Conservation (phyloP, 371 early-diverging fungal genomes). For the Saksenaea oblongispora region DNA sequence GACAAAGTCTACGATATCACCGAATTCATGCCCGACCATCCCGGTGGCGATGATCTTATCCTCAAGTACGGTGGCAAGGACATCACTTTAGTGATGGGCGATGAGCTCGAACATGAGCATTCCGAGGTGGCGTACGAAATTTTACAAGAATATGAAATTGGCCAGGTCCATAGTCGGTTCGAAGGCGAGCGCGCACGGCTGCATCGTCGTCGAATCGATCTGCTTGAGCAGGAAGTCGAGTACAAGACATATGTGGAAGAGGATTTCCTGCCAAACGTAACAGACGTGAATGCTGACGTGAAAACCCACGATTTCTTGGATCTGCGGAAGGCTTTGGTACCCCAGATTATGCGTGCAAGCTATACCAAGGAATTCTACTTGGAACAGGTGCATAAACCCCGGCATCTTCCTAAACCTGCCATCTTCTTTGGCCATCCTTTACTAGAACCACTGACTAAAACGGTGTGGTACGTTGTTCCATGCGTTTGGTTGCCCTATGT, state of each 20-base stretch:
- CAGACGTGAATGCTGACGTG: conserved; percentile 44
- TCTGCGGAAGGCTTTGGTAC: conserved; percentile 74
- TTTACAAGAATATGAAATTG: conserved; percentile 61
- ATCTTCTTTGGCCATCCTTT: conserved; percentile 73
- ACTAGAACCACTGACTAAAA: conserved; percentile 82
- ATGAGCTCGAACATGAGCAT: conserved; percentile 80
- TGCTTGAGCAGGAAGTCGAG: conserved; percentile 41
- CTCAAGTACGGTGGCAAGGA: conserved; percentile 77
- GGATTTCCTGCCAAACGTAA: conserved; percentile 47
- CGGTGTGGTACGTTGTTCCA: conserved; percentile 91
- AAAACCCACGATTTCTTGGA: conserved; percentile 79
- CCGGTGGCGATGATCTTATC: conserved; percentile 78
- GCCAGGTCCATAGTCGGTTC: not conserved
- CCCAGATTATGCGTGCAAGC: conserved; percentile 74
- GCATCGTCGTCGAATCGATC: conserved; percentile 30
- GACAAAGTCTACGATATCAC: conserved; percentile 85
- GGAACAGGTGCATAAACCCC: conserved; percentile 90
- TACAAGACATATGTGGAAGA: conserved; percentile 29
- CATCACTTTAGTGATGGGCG: conserved; percentile 70
- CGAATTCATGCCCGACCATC: conserved; percentile 78
- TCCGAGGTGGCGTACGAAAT: conserved; percentile 84
- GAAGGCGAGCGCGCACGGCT: conserved; percentile 12
- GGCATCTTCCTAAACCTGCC: conserved; percentile 77
- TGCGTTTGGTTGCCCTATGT: conserved; percentile 81
- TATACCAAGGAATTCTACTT: conserved; percentile 83